Conservation (phyloP, 2,329 filamentous ascomycete genomes). For the Penicillium sp. region DNA sequence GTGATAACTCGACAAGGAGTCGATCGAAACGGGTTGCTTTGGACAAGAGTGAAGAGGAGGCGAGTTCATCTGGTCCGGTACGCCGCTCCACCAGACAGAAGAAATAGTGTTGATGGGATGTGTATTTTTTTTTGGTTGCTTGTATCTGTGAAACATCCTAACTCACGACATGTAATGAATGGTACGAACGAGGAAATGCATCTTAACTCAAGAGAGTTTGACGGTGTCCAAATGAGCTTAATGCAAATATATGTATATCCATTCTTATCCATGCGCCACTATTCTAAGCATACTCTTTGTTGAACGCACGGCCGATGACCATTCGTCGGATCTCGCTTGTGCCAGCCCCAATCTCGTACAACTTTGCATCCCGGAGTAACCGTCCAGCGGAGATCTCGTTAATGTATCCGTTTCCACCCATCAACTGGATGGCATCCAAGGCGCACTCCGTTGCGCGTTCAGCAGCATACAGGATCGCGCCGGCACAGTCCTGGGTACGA, state of each 20-base stretch:
- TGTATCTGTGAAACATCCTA: not conserved
- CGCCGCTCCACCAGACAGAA: slow-evolving; percentile 32
- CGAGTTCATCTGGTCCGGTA: slow-evolving; percentile 19
- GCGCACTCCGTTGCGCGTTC: slow-evolving; percentile 82
- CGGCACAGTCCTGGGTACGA: slow-evolving; percentile 88
- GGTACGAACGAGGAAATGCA: slow-evolving; percentile 12
- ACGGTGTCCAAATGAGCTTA: not conserved
- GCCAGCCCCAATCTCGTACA: slow-evolving; percentile 97
- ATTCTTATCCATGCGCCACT: not conserved
- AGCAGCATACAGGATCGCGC: slow-evolving; percentile 88
- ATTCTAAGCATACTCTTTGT: slow-evolving; percentile 68
- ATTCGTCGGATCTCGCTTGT: slow-evolving; percentile 92
- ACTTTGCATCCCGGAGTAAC: slow-evolving; percentile 71
- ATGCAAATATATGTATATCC: not conserved
- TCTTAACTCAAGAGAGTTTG: slow-evolving; percentile 3
- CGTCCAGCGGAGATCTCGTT: slow-evolving; percentile 92
- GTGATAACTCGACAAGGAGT: slow-evolving; percentile 3
- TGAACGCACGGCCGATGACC: slow-evolving; percentile 90
- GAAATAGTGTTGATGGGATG: slow-evolving; percentile 18
- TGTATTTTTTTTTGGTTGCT: not conserved
- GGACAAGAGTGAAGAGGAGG: slow-evolving; percentile 16
- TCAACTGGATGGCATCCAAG: slow-evolving; percentile 83
- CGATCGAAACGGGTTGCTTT: slow-evolving; percentile 27
- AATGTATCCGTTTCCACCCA: slow-evolving; percentile 94
- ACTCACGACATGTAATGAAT: slow-evolving; percentile 14